Evolutionary conservation across 768 basidiomycete species (phyloP), one percentile per base, ranked within the genome.

Genomic region (Mycena amicta): DNA sequence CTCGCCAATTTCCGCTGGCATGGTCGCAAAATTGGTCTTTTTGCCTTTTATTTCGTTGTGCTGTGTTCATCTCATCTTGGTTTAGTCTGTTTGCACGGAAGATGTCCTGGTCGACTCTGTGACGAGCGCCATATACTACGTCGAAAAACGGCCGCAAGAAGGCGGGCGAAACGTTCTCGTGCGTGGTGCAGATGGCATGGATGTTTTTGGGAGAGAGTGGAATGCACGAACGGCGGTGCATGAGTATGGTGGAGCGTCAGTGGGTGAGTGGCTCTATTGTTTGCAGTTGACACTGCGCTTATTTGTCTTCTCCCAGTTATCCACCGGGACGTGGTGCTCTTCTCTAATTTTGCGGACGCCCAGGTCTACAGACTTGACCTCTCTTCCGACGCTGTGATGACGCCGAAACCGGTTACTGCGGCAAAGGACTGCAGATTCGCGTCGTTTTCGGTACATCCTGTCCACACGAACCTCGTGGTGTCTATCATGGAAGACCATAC

Each of bases 401-500:
- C 43, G 54, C 47, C 2, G 16, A 51, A 3, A 25, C 29, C 6
- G 18, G 25, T 59, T 2, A 52, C 54, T 8, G 77, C 11, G 39
- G 77, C 74, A 56, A 55, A 67, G 2, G 71, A 72, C 23, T 65
- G 70, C 54, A 79, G 85, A 33, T 86, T 75, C 58, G 83, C 81
- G 50, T 74, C 83, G 59, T 80, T 87, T 64, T 65, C 72, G 1
- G 70, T 80, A 4, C 81, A 84, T 59, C 83, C 83, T 0, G 59
- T 58, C 1, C 69, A 74, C 1, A 60, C 73, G 1, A 69, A 78
- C 54, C 67, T 85, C 18, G 56, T 84, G 5, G 77, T 83, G 2
- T 74, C 80, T 2, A 68, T 86, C 52, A 72, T 79, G 29, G 85
- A 87, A 64, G 83, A 86, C 59, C 86, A 87, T 69, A 83, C 81